Base-by-base conservation (phyloP, 345 rosid genomes). In the Kernera saxatilis region DNA sequence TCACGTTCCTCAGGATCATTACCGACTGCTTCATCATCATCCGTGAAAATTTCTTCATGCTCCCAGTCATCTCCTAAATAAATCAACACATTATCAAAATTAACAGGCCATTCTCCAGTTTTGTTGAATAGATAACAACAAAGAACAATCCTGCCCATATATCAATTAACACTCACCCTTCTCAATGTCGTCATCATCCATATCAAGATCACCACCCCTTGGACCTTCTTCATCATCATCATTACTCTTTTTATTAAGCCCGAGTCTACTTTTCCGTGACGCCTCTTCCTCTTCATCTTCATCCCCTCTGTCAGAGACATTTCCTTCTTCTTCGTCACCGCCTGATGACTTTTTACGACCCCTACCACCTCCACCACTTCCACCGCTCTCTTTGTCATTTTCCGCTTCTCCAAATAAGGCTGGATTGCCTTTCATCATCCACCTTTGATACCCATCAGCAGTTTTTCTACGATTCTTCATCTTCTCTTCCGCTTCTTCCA, bases 401-500 rank as follows among this genome's bases (percentile, higher is more conserved):
- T 85, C 98, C 52, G 79, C 85, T 71, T 88, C 98, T 55, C 98
- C 98, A 84, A 93, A 90, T 50, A 92, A 89, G n/a, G 96, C 92
- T 53, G 97, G 80, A 56, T 87, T 48, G 94, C 97, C 91, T 89
- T 94, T 91, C 97, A 94, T 91, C 96, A 94, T 91, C 99, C 97
- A 94, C 75, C 99, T 89, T 77, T 88, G 78, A 75, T 89, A 94
- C 61, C 99, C 99, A 82, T 94, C 99, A 9, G 96, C 99, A 1
- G 96, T 94, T 78, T 89, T 94, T 65, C 93, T 85, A 83, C 98
- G 80, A 49, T 91, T 94, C 82, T 70, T 88, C 92, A 94, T 94
- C 85, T 91, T 94, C 84, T 91, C 99, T 75, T 94, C 98, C 1
- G 98, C 99, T 81, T 94, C 99, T 81, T 94, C 99, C 77, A 94